These are phyloP conservation scores for Marasmius oreades DNA, from an alignment of 1,284 basidiomycete species.

Conservation along the genomic window DNA sequence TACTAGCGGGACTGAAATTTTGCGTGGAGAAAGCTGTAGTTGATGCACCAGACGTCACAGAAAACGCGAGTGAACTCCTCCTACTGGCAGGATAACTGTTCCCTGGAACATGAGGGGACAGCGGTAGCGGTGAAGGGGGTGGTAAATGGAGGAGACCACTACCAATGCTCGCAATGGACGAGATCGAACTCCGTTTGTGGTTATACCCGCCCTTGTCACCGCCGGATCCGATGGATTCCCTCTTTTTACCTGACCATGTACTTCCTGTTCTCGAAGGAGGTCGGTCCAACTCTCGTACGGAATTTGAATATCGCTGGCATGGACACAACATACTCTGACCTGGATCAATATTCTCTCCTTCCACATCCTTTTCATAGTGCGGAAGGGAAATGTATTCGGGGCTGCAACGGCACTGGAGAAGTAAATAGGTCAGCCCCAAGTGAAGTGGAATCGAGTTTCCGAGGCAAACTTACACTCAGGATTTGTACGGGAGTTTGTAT, in stretches of 20 bases:
- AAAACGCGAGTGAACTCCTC: neutral
- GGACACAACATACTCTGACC: neutral
- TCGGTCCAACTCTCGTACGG: too few species aligned
- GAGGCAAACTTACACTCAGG: conserved; percentile 64
- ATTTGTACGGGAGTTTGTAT: conserved; percentile 82
- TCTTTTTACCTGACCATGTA: neutral
- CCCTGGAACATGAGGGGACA: neutral
- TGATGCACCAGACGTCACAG: neutral
- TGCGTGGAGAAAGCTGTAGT: neutral
- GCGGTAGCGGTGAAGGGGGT: neutral
- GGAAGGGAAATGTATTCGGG: conserved; percentile 76
- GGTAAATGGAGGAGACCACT: neutral
- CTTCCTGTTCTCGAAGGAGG: neutral
- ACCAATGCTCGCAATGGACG: neutral
- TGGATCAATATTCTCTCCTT: neutral
- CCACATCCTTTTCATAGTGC: conserved; percentile 48
- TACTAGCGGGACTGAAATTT: neutral
- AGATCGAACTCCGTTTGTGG: neutral
- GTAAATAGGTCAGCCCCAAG: conserved; percentile 9
- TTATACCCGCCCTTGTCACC: neutral
- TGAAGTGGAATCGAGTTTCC: conserved; percentile 16
- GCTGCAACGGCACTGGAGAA: conserved; percentile 70
- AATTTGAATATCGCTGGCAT: neutral
- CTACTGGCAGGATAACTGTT: neutral
- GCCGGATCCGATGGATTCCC: neutral